Conservation (phyloP, 2,329 filamentous ascomycete species). For the Diaporthe humulicola region DNA sequence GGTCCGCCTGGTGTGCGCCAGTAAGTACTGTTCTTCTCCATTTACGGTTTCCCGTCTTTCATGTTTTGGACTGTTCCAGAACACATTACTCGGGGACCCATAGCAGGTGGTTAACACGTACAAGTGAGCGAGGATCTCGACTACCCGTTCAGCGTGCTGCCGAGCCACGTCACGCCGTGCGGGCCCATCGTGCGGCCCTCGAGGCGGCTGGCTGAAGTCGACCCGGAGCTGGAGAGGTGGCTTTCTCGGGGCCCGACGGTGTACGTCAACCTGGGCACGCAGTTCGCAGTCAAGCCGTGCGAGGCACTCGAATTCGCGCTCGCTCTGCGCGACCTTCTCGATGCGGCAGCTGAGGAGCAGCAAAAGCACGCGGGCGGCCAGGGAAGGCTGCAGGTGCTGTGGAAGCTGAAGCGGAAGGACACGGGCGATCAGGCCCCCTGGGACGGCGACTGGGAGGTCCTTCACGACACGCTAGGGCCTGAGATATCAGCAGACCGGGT, state of each 20-base stretch:
- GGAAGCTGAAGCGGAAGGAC: slow-evolving; percentile 50
- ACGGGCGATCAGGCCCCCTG: slow-evolving; percentile 26
- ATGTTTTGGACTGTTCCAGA: too few species aligned
- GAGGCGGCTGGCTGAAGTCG: slow-evolving; percentile 49
- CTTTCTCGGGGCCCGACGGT: slow-evolving; percentile 57
- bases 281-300: slow-evolving; percentile 47
- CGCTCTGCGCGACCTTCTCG: slow-evolving; percentile 53
- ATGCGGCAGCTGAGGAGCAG: slow-evolving; percentile 45
- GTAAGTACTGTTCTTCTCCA: too few species aligned
- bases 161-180: slow-evolving; percentile 56
- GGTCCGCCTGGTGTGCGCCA: slow-evolving; percentile 46
- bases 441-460: slow-evolving; percentile 24
- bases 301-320: slow-evolving; percentile 55
- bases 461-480: slow-evolving; percentile 40
- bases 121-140: slow-evolving; percentile 49
- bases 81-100: too few species aligned
- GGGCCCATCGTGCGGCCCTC: slow-evolving; percentile 60
- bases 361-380: slow-evolving; percentile 52
- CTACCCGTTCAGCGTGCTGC: slow-evolving; percentile 54
- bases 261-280: slow-evolving; percentile 63
- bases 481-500: slow-evolving; percentile 47
- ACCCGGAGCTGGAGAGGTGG: slow-evolving; percentile 59
- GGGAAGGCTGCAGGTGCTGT: slow-evolving; percentile 51
- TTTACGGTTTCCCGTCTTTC: too few species aligned
- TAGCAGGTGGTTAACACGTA: too few species aligned